A percentile compares a stretch with the other conserved stretches of the same genome.
phyloP scores from a whole-genome alignment of 805 yeast genomes.

The Candida xiaguanensis region DNA sequence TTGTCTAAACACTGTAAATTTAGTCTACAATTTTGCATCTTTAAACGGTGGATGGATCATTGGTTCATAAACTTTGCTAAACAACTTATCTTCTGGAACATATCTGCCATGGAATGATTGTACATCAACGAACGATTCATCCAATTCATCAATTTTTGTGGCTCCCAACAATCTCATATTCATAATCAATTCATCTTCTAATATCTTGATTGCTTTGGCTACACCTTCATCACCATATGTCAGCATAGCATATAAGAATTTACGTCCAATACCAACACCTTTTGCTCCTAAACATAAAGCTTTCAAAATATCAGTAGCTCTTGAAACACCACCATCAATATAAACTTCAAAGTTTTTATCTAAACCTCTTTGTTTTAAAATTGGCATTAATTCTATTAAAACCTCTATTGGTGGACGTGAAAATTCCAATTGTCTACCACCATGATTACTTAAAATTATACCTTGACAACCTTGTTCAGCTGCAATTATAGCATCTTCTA shows the following conservation, averaged over 20 bases:
- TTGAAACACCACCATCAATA: constrained; percentile 73
- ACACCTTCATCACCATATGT: constrained; percentile 79
- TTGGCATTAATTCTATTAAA: constrained; percentile 50
- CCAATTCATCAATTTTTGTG: constrained; percentile 46
- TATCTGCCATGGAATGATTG: constrained; percentile 39
- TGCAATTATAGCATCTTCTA: constrained; percentile 62
- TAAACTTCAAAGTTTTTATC: constrained; percentile 56
- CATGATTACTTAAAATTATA: constrained; percentile 67
- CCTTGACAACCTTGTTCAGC: constrained; percentile 59
- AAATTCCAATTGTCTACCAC: constrained; percentile 68
- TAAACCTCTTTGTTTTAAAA: constrained; percentile 37
- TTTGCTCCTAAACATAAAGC: constrained; percentile 76
- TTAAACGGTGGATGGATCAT: constrained; percentile 52
- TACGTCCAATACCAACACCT: constrained; percentile 74
- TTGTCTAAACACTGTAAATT: not conserved
- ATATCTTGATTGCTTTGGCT: constrained; percentile 54
- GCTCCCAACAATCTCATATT: constrained; percentile 69
- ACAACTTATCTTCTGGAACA: constrained; percentile 56
- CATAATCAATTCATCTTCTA: constrained; percentile 58
- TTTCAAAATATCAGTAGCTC: constrained; percentile 75
- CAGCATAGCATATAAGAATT: constrained; percentile 74
- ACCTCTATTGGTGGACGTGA: constrained; percentile 61
- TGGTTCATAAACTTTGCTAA: constrained; percentile 52
- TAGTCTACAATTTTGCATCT: constrained; percentile 17
- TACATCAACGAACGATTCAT: constrained; percentile 59